These are phyloP conservation scores for Arthrobotrys pseudoclavata DNA, from an alignment of 2,329 filamentous ascomycete species.

Conservation along the genomic window DNA sequence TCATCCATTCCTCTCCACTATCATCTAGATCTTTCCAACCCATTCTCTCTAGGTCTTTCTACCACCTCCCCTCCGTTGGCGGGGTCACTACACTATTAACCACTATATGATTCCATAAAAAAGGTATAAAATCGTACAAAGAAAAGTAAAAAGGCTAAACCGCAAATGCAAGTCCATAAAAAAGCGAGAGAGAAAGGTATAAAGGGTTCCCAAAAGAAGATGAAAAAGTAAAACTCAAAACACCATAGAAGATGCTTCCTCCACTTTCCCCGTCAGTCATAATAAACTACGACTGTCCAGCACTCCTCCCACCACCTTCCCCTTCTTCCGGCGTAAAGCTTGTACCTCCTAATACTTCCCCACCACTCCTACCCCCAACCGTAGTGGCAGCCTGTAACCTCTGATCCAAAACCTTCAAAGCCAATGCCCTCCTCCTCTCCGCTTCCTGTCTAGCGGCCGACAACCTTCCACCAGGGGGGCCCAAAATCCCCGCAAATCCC, in stretches of 20 bases:
- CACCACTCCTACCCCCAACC: slow-evolving; percentile 63
- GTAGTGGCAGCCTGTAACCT: slow-evolving; percentile 85
- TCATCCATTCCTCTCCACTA: not conserved
- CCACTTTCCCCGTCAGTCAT: not conserved
- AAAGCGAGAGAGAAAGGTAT: slow-evolving; percentile 1
- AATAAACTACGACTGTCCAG: slow-evolving; percentile 2
- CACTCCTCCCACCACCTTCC: slow-evolving; percentile 19
- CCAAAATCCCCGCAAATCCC: slow-evolving; percentile 60
- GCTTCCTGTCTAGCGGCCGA: slow-evolving; percentile 82
- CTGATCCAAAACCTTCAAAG: slow-evolving; percentile 91
- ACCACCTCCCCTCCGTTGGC: not conserved
- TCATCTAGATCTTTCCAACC: not conserved
- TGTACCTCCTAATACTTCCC: slow-evolving; percentile 60
- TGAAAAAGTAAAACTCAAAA: slow-evolving; percentile 4
- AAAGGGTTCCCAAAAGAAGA: slow-evolving; percentile 1
- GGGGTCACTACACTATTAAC: not conserved
- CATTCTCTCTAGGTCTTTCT: not conserved
- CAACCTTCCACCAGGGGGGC: slow-evolving; percentile 65
- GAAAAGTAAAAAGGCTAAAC: slow-evolving; percentile 10
- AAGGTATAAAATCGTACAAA: slow-evolving; percentile 16
- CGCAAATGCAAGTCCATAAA: slow-evolving; percentile 18
- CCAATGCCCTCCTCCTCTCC: slow-evolving; percentile 87
- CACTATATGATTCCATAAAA: slow-evolving; percentile 7
- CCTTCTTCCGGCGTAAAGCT: slow-evolving; percentile 59
- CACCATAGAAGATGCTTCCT: slow-evolving; percentile 26